A percentile compares a stretch with the other conserved stretches of the same genome.
Conservation (phyloP, 2,329 filamentous ascomycete genomes). For the Penicillium brasilianum region DNA sequence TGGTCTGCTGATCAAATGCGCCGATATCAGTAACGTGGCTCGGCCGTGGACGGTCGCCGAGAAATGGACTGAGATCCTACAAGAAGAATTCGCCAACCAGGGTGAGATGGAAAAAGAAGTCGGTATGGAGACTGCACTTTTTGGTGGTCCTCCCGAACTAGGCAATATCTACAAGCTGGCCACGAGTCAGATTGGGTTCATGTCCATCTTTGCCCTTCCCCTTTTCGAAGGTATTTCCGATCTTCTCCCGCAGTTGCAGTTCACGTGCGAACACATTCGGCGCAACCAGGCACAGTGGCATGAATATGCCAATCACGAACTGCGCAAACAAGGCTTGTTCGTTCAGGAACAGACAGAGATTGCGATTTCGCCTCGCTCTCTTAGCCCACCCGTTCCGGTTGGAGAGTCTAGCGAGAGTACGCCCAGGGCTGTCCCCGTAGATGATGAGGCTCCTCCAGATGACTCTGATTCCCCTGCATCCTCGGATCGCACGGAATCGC, state of each 20-base stretch:
- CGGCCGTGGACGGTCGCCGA: constrained; percentile 81
- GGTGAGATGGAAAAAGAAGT: constrained; percentile 89
- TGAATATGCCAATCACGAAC: constrained; percentile 40
- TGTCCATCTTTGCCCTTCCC: constrained; percentile 93
- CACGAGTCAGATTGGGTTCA: constrained; percentile 91
- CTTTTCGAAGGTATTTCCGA: constrained; percentile 88
- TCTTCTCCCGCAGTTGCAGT: constrained; percentile 81
- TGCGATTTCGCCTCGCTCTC: constrained; percentile 42
- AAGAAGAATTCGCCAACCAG: constrained; percentile 92
- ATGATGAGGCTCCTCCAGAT: constrained; percentile 12
- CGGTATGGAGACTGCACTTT: constrained; percentile 83
- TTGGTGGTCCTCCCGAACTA: constrained; percentile 76
- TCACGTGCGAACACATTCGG: constrained; percentile 81
- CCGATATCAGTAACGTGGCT: constrained; percentile 97
- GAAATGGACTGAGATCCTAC: constrained; percentile 91
- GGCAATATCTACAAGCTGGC: constrained; percentile 82
- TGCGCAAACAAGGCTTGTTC: constrained; percentile 33
- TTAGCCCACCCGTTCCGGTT: constrained; percentile 34
- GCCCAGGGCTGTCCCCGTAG: constrained; percentile 16
- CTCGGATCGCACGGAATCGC: constrained; percentile 18
- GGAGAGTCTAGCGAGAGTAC: constrained; percentile 7
- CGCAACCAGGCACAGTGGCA: constrained; percentile 75
- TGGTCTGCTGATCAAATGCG: constrained; percentile 93
- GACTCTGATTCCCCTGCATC: constrained; percentile 25
- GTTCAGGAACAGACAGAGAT: constrained; percentile 29